These are phyloP conservation scores for Coemansia sp. DNA, from an alignment of 192 early-diverging fungal genomes.

Conservation along the genomic window DNA sequence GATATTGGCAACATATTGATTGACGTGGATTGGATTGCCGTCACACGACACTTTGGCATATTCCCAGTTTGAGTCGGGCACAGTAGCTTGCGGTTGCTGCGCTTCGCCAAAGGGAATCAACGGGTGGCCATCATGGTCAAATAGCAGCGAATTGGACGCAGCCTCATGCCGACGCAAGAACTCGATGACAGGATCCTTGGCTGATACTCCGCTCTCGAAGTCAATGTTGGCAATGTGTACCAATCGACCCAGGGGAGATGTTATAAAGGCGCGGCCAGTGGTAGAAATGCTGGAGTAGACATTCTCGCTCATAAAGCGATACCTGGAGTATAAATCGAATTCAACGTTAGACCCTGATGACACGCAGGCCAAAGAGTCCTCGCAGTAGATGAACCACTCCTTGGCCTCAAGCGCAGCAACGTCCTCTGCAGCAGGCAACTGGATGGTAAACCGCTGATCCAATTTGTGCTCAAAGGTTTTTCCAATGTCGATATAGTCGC, in stretches of 20 bases:
- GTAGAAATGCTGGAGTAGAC: too few relatives aligned
- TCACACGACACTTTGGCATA: constrained; percentile 83
- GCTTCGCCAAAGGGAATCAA: neutral
- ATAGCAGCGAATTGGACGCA: constrained; percentile 68
- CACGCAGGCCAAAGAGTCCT: constrained; percentile 27
- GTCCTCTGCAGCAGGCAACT: constrained; percentile 67
- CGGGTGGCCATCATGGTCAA: constrained; percentile 60
- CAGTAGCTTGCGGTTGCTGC: neutral
- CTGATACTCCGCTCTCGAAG: constrained; percentile 61
- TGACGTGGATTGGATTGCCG: constrained; percentile 90
- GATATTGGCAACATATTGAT: constrained; percentile 86
- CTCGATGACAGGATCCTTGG: constrained; percentile 83
- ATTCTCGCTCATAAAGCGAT: constrained; percentile 28
- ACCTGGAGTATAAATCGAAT: constrained; percentile 70
- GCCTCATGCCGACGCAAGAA: constrained; percentile 75
- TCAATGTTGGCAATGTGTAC: neutral
- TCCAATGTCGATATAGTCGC: constrained; percentile 31
- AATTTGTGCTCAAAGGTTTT: constrained; percentile 66
- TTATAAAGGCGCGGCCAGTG: too few relatives aligned
- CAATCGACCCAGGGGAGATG: too few relatives aligned
- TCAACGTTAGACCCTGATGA: constrained; percentile 59
- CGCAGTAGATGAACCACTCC: constrained; percentile 65
- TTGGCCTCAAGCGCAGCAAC: constrained; percentile 33
- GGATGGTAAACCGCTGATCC: constrained; percentile 68
- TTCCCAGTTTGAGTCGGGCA: constrained; percentile 73